Evolutionary conservation across 805 yeast genomes (phyloP).

Genomic region (Spathaspora sp.): DNA sequence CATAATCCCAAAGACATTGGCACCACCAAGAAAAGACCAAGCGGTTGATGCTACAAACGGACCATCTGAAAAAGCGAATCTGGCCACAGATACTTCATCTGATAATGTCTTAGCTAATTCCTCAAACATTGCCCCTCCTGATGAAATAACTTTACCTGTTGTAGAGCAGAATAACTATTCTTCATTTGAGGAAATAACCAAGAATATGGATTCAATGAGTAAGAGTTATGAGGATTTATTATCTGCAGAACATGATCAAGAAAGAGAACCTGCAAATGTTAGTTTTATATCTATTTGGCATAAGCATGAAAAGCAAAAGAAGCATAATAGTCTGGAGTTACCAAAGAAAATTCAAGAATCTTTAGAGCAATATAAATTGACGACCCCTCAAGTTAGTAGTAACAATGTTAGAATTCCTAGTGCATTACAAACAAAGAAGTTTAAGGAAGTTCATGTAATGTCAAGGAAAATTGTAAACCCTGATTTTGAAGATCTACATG

Average conservation of each 20-base stretch:
- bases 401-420: slow-evolving; percentile 19
- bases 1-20: slow-evolving; percentile 13
- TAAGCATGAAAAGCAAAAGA: slow-evolving; percentile 26
- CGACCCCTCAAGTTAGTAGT: background rate
- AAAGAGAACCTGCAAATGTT: slow-evolving; percentile 16
- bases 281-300: slow-evolving; percentile 42
- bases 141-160: slow-evolving; percentile 32
- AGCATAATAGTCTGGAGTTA: slow-evolving; percentile 1
- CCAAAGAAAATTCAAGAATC: background rate
- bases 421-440: slow-evolving; percentile 24
- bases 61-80: background rate
- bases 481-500: slow-evolving; percentile 37
- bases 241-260: slow-evolving; percentile 40
- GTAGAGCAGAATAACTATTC: slow-evolving; percentile 40
- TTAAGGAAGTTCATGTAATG: slow-evolving; percentile 40
- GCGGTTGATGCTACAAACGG: background rate
- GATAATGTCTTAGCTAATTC: slow-evolving; percentile 39
- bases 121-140: slow-evolving; percentile 35
- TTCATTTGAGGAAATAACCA: slow-evolving; percentile 39
- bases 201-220: slow-evolving; percentile 15
- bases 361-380: background rate
- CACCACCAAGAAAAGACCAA: slow-evolving; percentile 14
- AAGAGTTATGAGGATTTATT: slow-evolving; percentile 33
- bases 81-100: slow-evolving; percentile 8
- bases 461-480: slow-evolving; percentile 43